Evolutionary conservation across 2,329 filamentous ascomycete genomes (phyloP), one percentile per base, ranked within the genome.

Genomic region (Seiridium cupressi): DNA sequence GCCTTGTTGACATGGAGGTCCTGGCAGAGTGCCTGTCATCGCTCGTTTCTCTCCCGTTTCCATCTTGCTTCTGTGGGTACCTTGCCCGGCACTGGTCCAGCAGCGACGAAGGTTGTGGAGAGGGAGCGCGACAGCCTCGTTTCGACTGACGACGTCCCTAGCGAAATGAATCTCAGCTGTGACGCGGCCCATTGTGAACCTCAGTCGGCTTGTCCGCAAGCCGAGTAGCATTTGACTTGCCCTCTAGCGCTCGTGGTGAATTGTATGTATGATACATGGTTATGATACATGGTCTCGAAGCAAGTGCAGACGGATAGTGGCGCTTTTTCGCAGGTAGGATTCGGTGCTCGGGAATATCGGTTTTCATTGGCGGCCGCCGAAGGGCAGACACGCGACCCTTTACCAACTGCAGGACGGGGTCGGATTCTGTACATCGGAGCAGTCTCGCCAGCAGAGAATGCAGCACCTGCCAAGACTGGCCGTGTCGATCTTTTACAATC

Each of bases 71-170:
- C 49, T 53, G 53, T 55, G 53, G 53, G 44, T 44, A 44, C 8
- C 38, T 44, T 26, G 11, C n/a, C 31, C 36, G 40, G 18, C 34
- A 44, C 18, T 44, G 38, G 44, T 26, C 38, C 26, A 54, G 51
- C 26, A 54, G 18, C 34, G 34, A 54, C 51, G 31, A 34, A 44
- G 18, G 35, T 32, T 46, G 40, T 57, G 54, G 54, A 42, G 54
- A 44, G 38, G 26, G 31, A 26, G 38, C 49, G 54, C 44, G 44
- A 36, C 42, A 57, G 54, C 42, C 54, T 57, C 42, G 54, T 44
- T 57, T 55, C 42, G 26, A 46, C 54, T 57, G 54, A 57, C 54
- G 54, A 57, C 54, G 42, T 57, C 44, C 34, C 34, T 57, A 47
- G 11, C 38, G 34, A 53, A 53, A 40, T 53, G 49, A 38, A 8